Base-by-base conservation (phyloP, 2,329 filamentous ascomycete species). In the Venturia oleaginea region DNA sequence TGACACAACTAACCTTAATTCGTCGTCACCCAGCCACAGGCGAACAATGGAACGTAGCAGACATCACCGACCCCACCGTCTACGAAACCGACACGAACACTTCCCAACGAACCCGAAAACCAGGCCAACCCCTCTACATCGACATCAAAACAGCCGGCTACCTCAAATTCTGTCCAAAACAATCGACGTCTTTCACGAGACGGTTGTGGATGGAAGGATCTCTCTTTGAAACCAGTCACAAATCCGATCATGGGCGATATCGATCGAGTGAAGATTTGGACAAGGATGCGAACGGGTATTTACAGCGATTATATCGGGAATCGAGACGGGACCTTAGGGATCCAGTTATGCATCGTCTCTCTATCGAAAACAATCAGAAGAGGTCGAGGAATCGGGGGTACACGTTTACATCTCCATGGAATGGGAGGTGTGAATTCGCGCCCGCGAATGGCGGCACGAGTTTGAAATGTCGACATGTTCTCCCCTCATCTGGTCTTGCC, bases 371-470 rank as follows among this genome's bases (percentile, higher is more conserved):
- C 15, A 11, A 13, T 19, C 34, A 37, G 4, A 64, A 57, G 30
- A 34, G 63, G 27, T 80, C 86, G 0, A 81, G 82, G 38, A 88
- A 86, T 71, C 76, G 76, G 67, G 75, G 82, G 22, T 96, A 95
- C 75, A 83, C 86, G 0, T 97, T 97, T 72, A 78, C 80, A 24
- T 94, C 90, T 51, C 92, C 92, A 0, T 97, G 93, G 93, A 86
- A 91, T 66, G 90, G 91, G 19, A 83, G 84, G 51, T 97, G 93
- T 76, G 89, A 92, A 66, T 97, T 97, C 75, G 81, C 84, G 19
- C 94, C 92, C 0, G 88, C 89, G 43, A 82, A 86, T 64, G 87
- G 84, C 54, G 92, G 93, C 2, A 86, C 88, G 62, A 88, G 84
- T 64, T 76, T 95, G 17, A 86, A 86, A 70, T 38, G 68, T 75